Conservation (phyloP, 805 yeast species). For the Zygoascus flipseniorum region DNA sequence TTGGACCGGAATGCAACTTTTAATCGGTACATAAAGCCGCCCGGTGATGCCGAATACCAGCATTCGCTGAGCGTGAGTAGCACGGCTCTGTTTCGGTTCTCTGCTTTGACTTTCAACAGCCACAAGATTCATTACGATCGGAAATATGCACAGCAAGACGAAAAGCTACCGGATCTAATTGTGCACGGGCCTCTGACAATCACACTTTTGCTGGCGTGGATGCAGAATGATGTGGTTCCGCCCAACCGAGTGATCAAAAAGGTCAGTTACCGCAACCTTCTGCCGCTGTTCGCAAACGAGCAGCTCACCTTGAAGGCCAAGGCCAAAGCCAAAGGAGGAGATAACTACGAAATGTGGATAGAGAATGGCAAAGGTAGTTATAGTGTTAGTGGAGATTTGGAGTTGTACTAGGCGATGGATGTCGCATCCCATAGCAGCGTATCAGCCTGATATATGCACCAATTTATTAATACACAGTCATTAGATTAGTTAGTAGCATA, state of each 20-base stretch:
- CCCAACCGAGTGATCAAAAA: slow-evolving; percentile 18
- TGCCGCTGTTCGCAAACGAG: slow-evolving; percentile 42
- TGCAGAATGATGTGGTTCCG: slow-evolving; percentile 20
- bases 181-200: slow-evolving; percentile 80
- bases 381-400: slow-evolving; percentile 20
- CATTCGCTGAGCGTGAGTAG: slow-evolving; percentile 32
- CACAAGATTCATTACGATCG: slow-evolving; percentile 76
- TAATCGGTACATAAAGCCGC: slow-evolving; percentile 15
- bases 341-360: slow-evolving; percentile 17
- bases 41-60: slow-evolving; percentile 7
- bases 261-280: slow-evolving; percentile 41
- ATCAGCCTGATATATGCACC: too few relatives aligned
- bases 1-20: slow-evolving; percentile 13
- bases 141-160: slow-evolving; percentile 42
- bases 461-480: too few relatives aligned
- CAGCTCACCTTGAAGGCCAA: slow-evolving; percentile 18
- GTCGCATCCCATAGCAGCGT: slow-evolving; percentile 13
- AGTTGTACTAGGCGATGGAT: slow-evolving; percentile 1
- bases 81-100: slow-evolving; percentile 49
- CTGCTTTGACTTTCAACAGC: slow-evolving; percentile 71
- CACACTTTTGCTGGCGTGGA: slow-evolving; percentile 50
- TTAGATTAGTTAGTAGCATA: too few relatives aligned
- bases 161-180: slow-evolving; percentile 52
- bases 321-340: neutral
- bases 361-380: slow-evolving; percentile 16